A percentile compares a stretch with the other conserved stretches of the same genome.
Conservation (phyloP, 352 stramenopile species). For the Phytophthora colocasiae region DNA sequence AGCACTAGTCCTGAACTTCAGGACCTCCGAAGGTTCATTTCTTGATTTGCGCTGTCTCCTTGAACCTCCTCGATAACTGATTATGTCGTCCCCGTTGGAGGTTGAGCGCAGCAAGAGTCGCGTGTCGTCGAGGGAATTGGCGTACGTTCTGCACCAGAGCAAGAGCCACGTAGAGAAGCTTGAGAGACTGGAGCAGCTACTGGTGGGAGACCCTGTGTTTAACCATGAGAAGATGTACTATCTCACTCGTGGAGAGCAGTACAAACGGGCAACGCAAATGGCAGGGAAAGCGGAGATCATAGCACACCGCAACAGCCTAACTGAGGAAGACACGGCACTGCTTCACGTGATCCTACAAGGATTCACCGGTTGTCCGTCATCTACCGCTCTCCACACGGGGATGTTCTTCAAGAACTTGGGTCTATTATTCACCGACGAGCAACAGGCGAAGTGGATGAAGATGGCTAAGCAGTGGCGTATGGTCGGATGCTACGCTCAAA, state of each 20-base stretch:
- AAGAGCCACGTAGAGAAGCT: slow-evolving; percentile 62
- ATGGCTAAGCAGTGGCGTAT: slow-evolving; percentile 75
- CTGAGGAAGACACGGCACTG: slow-evolving; percentile 58
- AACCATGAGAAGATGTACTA: slow-evolving; percentile 69
- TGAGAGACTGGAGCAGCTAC: slow-evolving; percentile 62
- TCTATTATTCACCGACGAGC: slow-evolving; percentile 71
- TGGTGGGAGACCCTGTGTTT: slow-evolving; percentile 41
- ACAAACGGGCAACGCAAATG: slow-evolving; percentile 62
- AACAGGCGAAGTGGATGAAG: slow-evolving; percentile 72
- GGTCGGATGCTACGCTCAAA: slow-evolving; percentile 89
- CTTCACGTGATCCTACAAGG: slow-evolving; percentile 55
- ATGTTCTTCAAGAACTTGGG: slow-evolving; percentile 75
- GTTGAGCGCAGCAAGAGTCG: slow-evolving; percentile 54
- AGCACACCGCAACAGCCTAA: slow-evolving; percentile 56
- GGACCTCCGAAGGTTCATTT: slow-evolving; percentile 16
- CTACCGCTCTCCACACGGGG: slow-evolving; percentile 66
- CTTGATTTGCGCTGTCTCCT: slow-evolving; percentile 17
- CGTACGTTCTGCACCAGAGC: slow-evolving; percentile 66
- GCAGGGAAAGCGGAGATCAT: slow-evolving; percentile 60
- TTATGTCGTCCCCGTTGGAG: slow-evolving; percentile 32
- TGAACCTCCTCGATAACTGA: not conserved
- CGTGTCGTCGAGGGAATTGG: slow-evolving; percentile 59
- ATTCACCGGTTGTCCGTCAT: slow-evolving; percentile 59
- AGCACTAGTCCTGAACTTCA: not conserved
- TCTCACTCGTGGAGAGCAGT: slow-evolving; percentile 64